Evolutionary conservation across 345 rosid genomes (phyloP).

Genomic region (Corchorus capsularis): DNA sequence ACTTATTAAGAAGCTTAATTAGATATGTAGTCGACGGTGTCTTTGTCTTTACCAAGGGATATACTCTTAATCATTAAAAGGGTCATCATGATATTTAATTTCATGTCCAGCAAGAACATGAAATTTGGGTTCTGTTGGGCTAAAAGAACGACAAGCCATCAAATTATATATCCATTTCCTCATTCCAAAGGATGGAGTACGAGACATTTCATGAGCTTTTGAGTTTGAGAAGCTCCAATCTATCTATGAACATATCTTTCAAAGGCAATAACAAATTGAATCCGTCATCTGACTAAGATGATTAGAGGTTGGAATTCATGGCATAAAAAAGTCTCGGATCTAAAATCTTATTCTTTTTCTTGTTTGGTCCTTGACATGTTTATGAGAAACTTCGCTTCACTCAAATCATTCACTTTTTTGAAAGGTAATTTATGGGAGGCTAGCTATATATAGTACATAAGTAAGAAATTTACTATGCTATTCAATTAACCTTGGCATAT

Average conservation of each 20-base stretch:
- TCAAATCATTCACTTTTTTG: neutral
- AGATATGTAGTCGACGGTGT: neutral
- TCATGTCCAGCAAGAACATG: neutral
- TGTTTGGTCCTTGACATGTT: neutral
- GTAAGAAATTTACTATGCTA: neutral
- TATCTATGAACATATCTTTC: too few species aligned
- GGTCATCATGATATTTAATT: neutral
- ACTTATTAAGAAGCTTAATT: conserved; percentile 4
- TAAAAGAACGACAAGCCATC: neutral
- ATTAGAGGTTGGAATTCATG: too few species aligned
- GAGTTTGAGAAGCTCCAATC: too few species aligned
- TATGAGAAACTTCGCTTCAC: neutral
- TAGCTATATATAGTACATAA: too few species aligned
- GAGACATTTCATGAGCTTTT: neutral
- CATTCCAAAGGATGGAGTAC: neutral
- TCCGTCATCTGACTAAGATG: too few species aligned
- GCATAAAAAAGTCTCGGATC: too few species aligned
- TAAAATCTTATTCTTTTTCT: neutral
- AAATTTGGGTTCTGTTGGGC: neutral
- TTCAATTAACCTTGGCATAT: neutral
- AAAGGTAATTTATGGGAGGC: neutral
- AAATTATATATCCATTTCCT: neutral
- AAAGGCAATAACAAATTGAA: too few species aligned
- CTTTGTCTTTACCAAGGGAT: neutral
- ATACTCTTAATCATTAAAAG: neutral